Percentiles rank a stretch among this genome's conserved stretches.
Evolutionary conservation across 495 filamentous ascomycete genomes (phyloP).

Genomic region (Trypethelium eluteriae): DNA sequence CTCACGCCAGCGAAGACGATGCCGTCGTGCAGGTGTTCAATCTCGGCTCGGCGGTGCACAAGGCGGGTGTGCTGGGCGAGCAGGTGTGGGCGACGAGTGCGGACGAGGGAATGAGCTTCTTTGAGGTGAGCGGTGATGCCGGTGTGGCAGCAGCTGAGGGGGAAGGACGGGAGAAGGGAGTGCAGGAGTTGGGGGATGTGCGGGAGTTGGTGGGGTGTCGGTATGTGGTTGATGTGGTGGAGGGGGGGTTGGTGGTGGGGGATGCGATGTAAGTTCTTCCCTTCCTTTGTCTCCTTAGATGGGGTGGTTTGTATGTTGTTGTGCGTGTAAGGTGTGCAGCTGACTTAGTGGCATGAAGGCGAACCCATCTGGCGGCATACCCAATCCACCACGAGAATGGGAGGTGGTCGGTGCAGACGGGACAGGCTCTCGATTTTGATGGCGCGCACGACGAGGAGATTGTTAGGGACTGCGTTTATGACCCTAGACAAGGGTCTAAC

Average conservation of each 20-base stretch:
- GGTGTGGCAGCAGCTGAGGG: conserved; percentile 47
- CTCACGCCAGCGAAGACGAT: conserved; percentile 73
- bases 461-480: conserved; percentile 68
- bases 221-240: conserved; percentile 72
- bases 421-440: conserved; percentile 16
- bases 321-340: background rate
- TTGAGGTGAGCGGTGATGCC: background rate
- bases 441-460: conserved; percentile 81
- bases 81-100: background rate
- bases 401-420: background rate
- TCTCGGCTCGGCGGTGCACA: conserved; percentile 73
- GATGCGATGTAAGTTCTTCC: conserved; percentile 37
- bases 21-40: conserved; percentile 81
- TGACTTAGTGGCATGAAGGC: conserved; percentile 40
- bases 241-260: conserved; percentile 46
- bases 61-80: conserved; percentile 61
- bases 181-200: conserved; percentile 63
- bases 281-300: conserved; percentile 31
- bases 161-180: conserved; percentile 41
- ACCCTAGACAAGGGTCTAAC: conserved; percentile 14
- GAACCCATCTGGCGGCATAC: conserved; percentile 32
- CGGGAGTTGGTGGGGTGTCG: conserved; percentile 63
- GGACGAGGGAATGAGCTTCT: background rate
- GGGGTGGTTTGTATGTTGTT: background rate
- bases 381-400: background rate